Evolutionary conservation across 495 filamentous ascomycete species (phyloP).

Genomic region (Amniculicola lignicola): DNA sequence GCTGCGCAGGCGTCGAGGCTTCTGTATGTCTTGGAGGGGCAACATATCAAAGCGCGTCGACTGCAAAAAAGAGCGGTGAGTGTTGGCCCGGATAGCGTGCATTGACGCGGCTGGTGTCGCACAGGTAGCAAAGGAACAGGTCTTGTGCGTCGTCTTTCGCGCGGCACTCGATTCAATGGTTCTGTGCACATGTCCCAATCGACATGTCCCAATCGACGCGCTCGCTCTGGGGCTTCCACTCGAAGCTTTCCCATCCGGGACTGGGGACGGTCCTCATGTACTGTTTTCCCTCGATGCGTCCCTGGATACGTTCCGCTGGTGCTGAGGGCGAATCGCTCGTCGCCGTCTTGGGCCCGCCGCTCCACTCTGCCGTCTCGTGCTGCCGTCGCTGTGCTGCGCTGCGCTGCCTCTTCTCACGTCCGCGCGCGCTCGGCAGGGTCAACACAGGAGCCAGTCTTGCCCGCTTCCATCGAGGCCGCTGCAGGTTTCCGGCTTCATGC

Average conservation of each 20-base stretch:
- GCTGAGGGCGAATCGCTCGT: conserved; percentile 14
- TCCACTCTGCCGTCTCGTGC: neutral
- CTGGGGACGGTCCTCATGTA: conserved; percentile 23
- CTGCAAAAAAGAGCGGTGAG: too few species aligned
- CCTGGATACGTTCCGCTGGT: too few species aligned
- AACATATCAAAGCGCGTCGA: too few species aligned
- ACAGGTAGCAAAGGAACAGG: too few species aligned
- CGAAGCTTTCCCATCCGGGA: conserved; percentile 26
- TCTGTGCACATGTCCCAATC: too few species aligned
- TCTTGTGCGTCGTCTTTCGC: too few species aligned
- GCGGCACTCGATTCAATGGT: too few species aligned
- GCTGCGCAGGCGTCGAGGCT: neutral
- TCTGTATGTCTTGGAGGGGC: neutral
- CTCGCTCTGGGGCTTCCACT: neutral
- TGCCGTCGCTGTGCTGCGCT: conserved; percentile 5
- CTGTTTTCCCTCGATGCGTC: conserved; percentile 14
- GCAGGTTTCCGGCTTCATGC: neutral
- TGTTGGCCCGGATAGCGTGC: too few species aligned
- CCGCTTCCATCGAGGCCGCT: neutral
- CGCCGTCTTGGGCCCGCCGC: neutral
- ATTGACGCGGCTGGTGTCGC: too few species aligned
- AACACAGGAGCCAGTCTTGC: neutral
- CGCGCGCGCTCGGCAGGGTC: neutral
- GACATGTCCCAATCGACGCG: too few species aligned
- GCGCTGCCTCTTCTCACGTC: neutral